Conservation (phyloP, 2,329 filamentous ascomycete species). For the Hypoxylon rubiginosum region DNA sequence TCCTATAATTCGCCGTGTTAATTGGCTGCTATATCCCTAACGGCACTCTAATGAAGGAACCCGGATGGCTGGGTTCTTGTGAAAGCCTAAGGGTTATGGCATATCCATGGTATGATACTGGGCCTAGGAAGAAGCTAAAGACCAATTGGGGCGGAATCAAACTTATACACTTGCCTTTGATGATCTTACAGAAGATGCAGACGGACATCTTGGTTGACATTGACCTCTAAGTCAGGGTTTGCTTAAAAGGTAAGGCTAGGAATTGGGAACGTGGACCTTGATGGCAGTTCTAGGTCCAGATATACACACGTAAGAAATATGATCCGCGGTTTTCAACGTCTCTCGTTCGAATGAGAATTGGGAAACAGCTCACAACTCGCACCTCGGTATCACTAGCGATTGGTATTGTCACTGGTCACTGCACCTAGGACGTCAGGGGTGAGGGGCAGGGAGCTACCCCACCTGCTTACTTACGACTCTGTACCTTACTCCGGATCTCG, state of each 20-base stretch:
- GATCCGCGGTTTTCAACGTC: conserved; percentile 10
- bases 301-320: conserved; percentile 21
- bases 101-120: background rate
- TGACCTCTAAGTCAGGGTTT: conserved; percentile 3
- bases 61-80: no score
- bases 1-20: conserved; percentile 64
- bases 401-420: background rate
- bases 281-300: conserved; percentile 3
- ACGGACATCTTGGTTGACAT: conserved; percentile 67
- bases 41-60: background rate
- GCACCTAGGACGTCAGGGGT: conserved; percentile 29
- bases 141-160: background rate
- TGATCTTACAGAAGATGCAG: conserved; percentile 98
- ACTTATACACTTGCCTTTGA: conserved; percentile 76
- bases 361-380: conserved; percentile 11
- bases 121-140: background rate
- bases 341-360: conserved; percentile 11
- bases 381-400: conserved; percentile 1
- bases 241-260: conserved; percentile 6
- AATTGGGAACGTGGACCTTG: conserved; percentile 33
- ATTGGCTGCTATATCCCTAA: conserved; percentile 17
- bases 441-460: conserved; percentile 35
- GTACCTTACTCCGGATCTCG: background rate
- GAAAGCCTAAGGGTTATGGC: no score
- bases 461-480: conserved; percentile 2